These are phyloP conservation scores for Epichloe scottii DNA, from an alignment of 2,329 filamentous ascomycete species.

Conservation along the genomic window DNA sequence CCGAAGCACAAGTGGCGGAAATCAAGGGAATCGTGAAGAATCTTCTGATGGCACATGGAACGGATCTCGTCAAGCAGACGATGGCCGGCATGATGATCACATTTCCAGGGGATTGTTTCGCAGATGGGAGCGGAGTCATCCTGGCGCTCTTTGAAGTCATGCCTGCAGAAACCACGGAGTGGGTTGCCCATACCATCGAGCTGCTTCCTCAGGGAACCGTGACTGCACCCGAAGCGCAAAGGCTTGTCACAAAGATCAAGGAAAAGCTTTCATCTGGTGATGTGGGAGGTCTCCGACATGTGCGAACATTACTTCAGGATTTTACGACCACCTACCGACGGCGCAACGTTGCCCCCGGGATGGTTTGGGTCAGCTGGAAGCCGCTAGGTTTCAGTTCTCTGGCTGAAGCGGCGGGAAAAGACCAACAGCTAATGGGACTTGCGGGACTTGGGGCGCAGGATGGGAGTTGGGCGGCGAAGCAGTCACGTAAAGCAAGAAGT, in stretches of 20 bases:
- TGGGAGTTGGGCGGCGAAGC: too few relatives aligned
- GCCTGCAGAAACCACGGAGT: slow-evolving; percentile 64
- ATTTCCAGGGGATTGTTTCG: slow-evolving; percentile 90
- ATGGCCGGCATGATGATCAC: slow-evolving; percentile 99
- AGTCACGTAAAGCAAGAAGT: too few relatives aligned
- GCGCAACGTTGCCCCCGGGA: slow-evolving; percentile 88
- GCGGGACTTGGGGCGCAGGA: too few relatives aligned
- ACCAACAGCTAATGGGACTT: not conserved
- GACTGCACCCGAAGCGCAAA: slow-evolving; percentile 65
- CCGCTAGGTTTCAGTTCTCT: slow-evolving; percentile 73
- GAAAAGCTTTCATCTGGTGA: slow-evolving; percentile 61
- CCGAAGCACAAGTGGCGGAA: slow-evolving; percentile 50
- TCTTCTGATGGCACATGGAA: slow-evolving; percentile 58
- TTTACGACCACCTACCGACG: slow-evolving; percentile 92
- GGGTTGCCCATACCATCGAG: slow-evolving; percentile 74
- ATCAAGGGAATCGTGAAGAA: slow-evolving; percentile 62
- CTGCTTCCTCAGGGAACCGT: slow-evolving; percentile 76
- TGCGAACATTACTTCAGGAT: slow-evolving; percentile 78
- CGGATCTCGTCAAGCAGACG: slow-evolving; percentile 72
- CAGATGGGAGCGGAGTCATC: slow-evolving; percentile 86
- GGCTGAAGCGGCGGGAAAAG: slow-evolving; percentile 16
- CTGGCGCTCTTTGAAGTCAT: slow-evolving; percentile 80
- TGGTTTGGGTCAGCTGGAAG: slow-evolving; percentile 76
- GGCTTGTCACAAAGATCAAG: slow-evolving; percentile 67
- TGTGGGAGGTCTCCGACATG: slow-evolving; percentile 52